A percentile compares a stretch with the other conserved stretches of the same genome.
phyloP scores from a whole-genome alignment of 2,329 filamentous ascomycete species.

The Apiospora hydei region DNA sequence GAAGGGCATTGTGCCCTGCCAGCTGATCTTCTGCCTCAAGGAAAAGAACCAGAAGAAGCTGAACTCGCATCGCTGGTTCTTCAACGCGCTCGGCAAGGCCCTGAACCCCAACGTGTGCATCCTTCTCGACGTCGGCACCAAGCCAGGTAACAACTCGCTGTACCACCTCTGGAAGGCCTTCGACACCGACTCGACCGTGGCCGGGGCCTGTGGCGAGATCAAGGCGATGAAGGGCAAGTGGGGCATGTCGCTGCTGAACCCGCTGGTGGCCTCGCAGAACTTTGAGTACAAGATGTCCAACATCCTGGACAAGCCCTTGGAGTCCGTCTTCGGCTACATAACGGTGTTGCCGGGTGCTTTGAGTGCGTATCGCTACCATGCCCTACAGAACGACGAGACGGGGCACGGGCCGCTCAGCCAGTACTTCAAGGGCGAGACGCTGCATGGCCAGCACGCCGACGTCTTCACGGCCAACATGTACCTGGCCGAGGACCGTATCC shows the following conservation, averaged over 20 bases:
- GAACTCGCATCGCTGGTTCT: conserved; percentile 99
- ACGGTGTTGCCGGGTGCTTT: conserved; percentile 96
- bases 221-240: conserved; percentile 91
- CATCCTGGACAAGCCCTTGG: conserved; percentile 95
- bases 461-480: conserved; percentile 99
- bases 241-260: conserved; percentile 90
- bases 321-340: conserved; percentile 98
- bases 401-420: conserved; percentile 92
- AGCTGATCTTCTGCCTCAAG: conserved; percentile 98
- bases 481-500: conserved; percentile 95
- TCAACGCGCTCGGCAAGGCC: conserved; percentile 94
- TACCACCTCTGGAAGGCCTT: conserved; percentile 99
- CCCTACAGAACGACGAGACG: conserved; percentile 95
- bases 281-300: conserved; percentile 99
- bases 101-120: conserved; percentile 97
- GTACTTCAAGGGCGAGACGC: conserved; percentile 96
- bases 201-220: conserved; percentile 96
- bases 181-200: conserved; percentile 96
- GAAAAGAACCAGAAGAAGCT: conserved; percentile 98
- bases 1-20: conserved; percentile 97
- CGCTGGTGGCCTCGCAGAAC: conserved; percentile 94
- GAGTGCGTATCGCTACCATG: conserved; percentile 95
- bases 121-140: conserved; percentile 93
- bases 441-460: conserved; percentile 86
- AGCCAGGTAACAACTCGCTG: conserved; percentile 86